Base-by-base conservation (phyloP, 2,329 filamentous ascomycete genomes). In the Sphaerulina populicola region DNA sequence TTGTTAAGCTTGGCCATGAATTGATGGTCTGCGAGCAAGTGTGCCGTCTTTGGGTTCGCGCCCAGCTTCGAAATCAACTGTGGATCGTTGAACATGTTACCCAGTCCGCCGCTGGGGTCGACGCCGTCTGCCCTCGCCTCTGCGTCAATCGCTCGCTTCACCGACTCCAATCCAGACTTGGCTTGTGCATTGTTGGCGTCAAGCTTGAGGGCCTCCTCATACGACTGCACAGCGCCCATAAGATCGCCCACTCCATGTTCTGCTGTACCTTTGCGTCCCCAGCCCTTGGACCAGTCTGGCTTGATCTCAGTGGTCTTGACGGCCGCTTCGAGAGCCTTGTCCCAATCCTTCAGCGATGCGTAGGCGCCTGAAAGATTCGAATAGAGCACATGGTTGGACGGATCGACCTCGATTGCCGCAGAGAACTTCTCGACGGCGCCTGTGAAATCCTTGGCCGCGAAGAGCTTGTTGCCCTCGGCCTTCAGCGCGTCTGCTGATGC, bases 271-370 rank as follows among this genome's bases (percentile, higher is more conserved):
- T 96, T 96, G 55, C 93, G 83, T 53, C 86, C 85, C 85, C 88
- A 96, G 60, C 93, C 93, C 74, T 97, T 97, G 54, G 88, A 83
- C 93, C 93, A 98, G 76, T 97, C 93, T 10, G 91, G 86, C 77
- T 98, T 97, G 69, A 98, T 76, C 72, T 94, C 81, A 49, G 86
- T 94, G 2, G 88, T 93, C 78, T 96, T 96, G 67, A 84, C 84
- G 52, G 93, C 93, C 77, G 98, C 93, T 57, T 85, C 78, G 23
- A 97, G 75, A 15, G 93, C 93, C 60, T 85, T 79, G 57, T 86
- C 76, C 77, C 86, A 98, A 53, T 97, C 82, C 70, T 83, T 88
- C 71, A 95, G 86, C 47, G 93, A 96, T 40, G 91, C 88, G 66
- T 94, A 82, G 43, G 81, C 79, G 53, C 80, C 93, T 29, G 93